These are phyloP conservation scores for Fusarium sp. DNA, from an alignment of 2,329 filamentous ascomycete species.

Conservation along the genomic window DNA sequence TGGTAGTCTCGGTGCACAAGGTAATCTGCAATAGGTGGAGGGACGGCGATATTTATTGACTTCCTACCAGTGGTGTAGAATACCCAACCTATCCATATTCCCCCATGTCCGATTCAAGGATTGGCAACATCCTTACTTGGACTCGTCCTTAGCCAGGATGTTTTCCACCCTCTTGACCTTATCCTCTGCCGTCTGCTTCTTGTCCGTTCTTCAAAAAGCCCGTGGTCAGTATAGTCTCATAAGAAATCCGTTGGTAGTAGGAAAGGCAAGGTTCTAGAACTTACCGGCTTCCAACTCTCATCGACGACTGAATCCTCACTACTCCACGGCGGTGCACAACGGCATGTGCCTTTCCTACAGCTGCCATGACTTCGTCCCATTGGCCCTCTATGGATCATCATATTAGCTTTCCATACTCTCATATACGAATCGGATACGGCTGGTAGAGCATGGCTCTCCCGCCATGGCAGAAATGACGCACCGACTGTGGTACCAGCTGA, in stretches of 20 bases:
- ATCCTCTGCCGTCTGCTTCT: conserved; percentile 82
- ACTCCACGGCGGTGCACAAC: conserved; percentile 82
- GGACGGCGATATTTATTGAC: not conserved
- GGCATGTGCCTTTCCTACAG: conserved; percentile 87
- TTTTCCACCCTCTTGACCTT: conserved; percentile 75
- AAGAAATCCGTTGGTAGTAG: not conserved
- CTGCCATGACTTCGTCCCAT: conserved; percentile 87
- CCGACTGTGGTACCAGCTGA: conserved; percentile 93
- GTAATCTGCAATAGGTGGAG: not conserved
- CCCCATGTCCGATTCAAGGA: not conserved
- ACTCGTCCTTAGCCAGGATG: conserved; percentile 52
- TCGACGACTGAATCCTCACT: conserved; percentile 86
- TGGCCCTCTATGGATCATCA: conserved; percentile 74
- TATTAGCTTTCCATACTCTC: not conserved
- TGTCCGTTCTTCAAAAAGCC: conserved; percentile 73
- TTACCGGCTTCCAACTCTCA: conserved; percentile 83
- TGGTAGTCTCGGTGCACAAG: not conserved
- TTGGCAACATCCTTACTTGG: conserved; percentile 5
- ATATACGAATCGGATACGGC: not conserved
- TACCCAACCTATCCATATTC: not conserved
- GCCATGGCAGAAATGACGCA: conserved; percentile 56
- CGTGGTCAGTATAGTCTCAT: not conserved
- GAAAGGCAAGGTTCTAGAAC: conserved; percentile 39
- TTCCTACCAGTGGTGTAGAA: not conserved
- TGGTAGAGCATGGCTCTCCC: not conserved